A percentile compares a stretch with the other conserved stretches of the same genome.
Conservation (phyloP, 345 rosid genomes). For the Chamaenerion angustifolium region DNA sequence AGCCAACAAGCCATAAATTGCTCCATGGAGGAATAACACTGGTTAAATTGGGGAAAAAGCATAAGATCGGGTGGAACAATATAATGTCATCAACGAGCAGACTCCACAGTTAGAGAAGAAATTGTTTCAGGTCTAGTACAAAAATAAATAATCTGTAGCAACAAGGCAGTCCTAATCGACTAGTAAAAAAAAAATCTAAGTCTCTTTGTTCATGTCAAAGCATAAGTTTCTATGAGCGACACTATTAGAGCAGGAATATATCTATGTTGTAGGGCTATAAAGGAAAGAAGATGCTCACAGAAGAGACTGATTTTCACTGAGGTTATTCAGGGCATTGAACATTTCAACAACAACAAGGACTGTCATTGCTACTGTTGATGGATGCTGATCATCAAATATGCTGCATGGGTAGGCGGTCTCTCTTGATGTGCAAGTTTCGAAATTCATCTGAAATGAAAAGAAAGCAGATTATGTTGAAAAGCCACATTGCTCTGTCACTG, state of each 20-base stretch:
- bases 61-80: neutral
- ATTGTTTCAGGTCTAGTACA: too few species aligned
- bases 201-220: neutral
- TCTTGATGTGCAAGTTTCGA: conserved; percentile 77
- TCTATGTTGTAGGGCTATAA: neutral
- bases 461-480: neutral
- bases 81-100: neutral
- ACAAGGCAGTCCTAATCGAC: too few species aligned
- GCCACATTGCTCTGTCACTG: too few species aligned
- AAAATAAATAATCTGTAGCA: too few species aligned
- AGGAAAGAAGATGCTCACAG: conserved; percentile 40
- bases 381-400: conserved; percentile 87
- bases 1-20: conserved; percentile 92
- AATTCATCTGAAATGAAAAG: conserved; percentile 57
- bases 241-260: neutral
- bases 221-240: too few species aligned
- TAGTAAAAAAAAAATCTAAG: neutral
- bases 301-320: conserved; percentile 94
- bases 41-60: conserved; percentile 9
- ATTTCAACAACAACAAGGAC: conserved; percentile 99
- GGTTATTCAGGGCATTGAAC: conserved; percentile 98
- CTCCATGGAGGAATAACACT: conserved; percentile 97
- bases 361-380: conserved; percentile 95
- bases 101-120: too few species aligned
- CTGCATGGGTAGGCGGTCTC: conserved; percentile 85